Evolutionary conservation across 1,284 basidiomycete species (phyloP).

Genomic region (Pascua sp.): DNA sequence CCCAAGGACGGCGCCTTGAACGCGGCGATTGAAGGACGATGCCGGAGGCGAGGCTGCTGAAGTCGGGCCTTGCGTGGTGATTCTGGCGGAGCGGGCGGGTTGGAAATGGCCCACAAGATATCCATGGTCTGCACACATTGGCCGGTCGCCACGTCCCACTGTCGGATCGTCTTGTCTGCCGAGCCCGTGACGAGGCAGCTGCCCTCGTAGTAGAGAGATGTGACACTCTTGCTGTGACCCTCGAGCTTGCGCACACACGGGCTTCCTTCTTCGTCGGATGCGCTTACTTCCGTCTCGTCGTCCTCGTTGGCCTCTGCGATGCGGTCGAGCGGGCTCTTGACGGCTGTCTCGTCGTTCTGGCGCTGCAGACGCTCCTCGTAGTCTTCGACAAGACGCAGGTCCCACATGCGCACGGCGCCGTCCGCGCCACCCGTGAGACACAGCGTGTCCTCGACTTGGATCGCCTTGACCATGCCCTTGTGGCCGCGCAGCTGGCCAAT

Average conservation of each 20-base stretch:
- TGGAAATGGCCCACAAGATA: slow-evolving; percentile 98
- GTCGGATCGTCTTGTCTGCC: slow-evolving; percentile 94
- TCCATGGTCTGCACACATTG: slow-evolving; percentile 99
- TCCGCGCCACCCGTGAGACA: slow-evolving; percentile 90
- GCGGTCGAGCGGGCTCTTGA: slow-evolving; percentile 38
- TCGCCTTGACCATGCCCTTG: slow-evolving; percentile 69
- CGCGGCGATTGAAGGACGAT: slow-evolving; percentile 21
- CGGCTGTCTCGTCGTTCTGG: slow-evolving; percentile 45
- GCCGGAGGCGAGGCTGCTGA: slow-evolving; percentile 26
- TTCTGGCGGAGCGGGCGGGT: slow-evolving; percentile 61
- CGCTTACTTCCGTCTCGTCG: slow-evolving; percentile 27
- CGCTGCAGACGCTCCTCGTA: slow-evolving; percentile 63
- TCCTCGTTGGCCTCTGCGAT: slow-evolving; percentile 38
- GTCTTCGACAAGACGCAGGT: slow-evolving; percentile 72
- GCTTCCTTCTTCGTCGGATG: slow-evolving; percentile 54
- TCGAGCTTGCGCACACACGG: slow-evolving; percentile 75
- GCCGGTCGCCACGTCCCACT: slow-evolving; percentile 96
- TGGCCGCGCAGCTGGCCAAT: slow-evolving; percentile 78
- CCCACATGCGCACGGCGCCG: slow-evolving; percentile 80
- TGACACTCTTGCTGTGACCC: slow-evolving; percentile 89
- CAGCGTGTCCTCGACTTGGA: slow-evolving; percentile 89
- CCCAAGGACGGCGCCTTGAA: slow-evolving; percentile 43
- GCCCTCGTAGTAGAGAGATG: slow-evolving; percentile 91
- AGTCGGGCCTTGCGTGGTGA: slow-evolving; percentile 28
- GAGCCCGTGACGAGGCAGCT: slow-evolving; percentile 93